Evolutionary conservation across 352 stramenopile species (phyloP).

Genomic region (Globisporangium viniferum): DNA sequence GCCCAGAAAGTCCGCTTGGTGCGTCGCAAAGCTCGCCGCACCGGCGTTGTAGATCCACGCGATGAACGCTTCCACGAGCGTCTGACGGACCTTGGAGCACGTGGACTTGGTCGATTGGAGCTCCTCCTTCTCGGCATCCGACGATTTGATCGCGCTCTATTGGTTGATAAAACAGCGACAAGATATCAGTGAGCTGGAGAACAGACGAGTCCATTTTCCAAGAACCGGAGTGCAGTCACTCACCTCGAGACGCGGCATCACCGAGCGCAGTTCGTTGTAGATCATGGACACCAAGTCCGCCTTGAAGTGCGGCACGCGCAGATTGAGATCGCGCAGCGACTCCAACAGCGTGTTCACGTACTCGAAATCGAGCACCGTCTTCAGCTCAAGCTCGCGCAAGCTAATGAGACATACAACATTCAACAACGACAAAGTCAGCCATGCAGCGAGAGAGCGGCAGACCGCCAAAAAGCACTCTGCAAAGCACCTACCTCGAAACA

Average conservation of each 20-base stretch:
- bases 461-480: not conserved
- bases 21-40: constrained; percentile 23
- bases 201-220: not conserved
- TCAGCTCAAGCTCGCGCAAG: constrained; percentile 33
- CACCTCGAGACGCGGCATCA: constrained; percentile 68
- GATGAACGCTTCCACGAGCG: constrained; percentile 62
- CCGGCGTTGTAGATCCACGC: constrained; percentile 61
- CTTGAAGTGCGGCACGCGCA: constrained; percentile 34
- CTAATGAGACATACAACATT: constrained; percentile 18
- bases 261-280: constrained; percentile 33
- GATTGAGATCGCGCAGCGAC: constrained; percentile 48
- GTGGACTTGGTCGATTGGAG: constrained; percentile 40
- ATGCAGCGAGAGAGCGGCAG: not conserved
- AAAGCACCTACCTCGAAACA: constrained; percentile 21
- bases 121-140: constrained; percentile 31
- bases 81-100: constrained; percentile 56
- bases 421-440: not conserved
- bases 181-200: not conserved
- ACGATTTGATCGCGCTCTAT: constrained; percentile 28
- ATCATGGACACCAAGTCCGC: constrained; percentile 24
- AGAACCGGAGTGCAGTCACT: not conserved
- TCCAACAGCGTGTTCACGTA: constrained; percentile 49
- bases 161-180: not conserved
- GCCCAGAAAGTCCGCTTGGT: constrained; percentile 46
- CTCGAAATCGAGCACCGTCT: constrained; percentile 48